A percentile compares a stretch with the other conserved stretches of the same genome.
Evolutionary conservation across 768 basidiomycete species (phyloP).

Genomic region (Podaxis rugospora): DNA sequence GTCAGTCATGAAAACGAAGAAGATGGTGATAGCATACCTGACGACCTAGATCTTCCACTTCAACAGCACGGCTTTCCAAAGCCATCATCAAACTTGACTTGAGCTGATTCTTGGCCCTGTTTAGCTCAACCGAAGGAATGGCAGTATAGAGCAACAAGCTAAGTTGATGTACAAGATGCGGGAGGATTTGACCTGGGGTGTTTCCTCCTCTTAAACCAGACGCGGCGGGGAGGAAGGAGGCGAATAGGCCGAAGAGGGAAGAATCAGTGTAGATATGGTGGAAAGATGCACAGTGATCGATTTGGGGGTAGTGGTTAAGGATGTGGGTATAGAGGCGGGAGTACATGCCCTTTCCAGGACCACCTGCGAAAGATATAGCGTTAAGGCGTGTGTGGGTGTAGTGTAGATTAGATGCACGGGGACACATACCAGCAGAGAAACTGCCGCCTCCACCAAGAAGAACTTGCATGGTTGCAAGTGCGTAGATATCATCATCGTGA

Average conservation of each 20-base stretch:
- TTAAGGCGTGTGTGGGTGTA: background rate
- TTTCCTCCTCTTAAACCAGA: conserved; percentile 55
- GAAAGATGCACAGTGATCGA: conserved; percentile 95
- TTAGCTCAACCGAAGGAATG: conserved; percentile 65
- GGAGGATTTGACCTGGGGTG: conserved; percentile 67
- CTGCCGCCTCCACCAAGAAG: conserved; percentile 93
- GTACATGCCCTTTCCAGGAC: conserved; percentile 99
- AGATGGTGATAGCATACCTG: conserved; percentile 45
- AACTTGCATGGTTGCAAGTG: conserved; percentile 91
- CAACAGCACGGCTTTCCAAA: conserved; percentile 78
- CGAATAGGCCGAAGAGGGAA: conserved; percentile 88
- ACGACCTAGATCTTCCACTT: conserved; percentile 87
- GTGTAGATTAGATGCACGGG: background rate
- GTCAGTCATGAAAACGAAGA: conserved; percentile 1
- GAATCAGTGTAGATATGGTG: conserved; percentile 97
- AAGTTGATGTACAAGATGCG: conserved; percentile 85
- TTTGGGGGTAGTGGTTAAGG: conserved; percentile 87
- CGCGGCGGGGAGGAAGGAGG: conserved; percentile 70
- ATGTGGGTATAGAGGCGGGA: conserved; percentile 94
- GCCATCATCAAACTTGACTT: conserved; percentile 94
- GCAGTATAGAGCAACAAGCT: conserved; percentile 72
- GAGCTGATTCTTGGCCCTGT: conserved; percentile 92
- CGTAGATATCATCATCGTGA: conserved; percentile 88
- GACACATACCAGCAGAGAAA: conserved; percentile 78
- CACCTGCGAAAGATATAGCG: conserved; percentile 44